A percentile compares a stretch with the other conserved stretches of the same genome.
These are phyloP conservation scores for Amanita molliuscula DNA, from an alignment of 768 basidiomycete genomes.

Conservation along the genomic window DNA sequence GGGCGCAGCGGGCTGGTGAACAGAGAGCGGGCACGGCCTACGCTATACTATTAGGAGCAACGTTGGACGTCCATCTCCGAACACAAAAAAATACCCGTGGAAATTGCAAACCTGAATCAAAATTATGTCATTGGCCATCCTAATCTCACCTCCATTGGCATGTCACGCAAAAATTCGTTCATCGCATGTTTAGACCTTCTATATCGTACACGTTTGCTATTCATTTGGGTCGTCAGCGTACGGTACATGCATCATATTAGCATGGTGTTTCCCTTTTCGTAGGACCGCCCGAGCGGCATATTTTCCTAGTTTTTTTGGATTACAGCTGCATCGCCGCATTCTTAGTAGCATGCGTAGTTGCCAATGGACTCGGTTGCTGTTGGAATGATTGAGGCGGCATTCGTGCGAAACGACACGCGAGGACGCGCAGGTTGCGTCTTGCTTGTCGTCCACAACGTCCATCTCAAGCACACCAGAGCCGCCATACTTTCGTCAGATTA, in stretches of 20 bases:
- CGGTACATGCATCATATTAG: constrained; percentile 1
- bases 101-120: background rate
- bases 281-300: background rate
- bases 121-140: background rate
- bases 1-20: constrained; percentile 56
- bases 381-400: constrained; percentile 4
- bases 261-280: background rate
- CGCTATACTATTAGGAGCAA: constrained; percentile 4
- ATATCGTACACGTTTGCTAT: background rate
- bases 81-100: background rate
- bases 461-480: background rate
- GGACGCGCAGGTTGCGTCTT: constrained; percentile 6
- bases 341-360: background rate
- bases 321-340: background rate
- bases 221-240: constrained; percentile 3
- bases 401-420: constrained; percentile 12
- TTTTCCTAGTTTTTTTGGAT: constrained; percentile 2
- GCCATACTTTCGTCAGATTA: constrained; percentile 1
- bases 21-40: constrained; percentile 21
- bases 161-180: constrained; percentile 2
- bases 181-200: background rate
- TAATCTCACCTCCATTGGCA: background rate
- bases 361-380: background rate
- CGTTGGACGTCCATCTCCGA: background rate
- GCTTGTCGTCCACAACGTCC: constrained; percentile 8